Base-by-base conservation (phyloP, 73 alveolate genomes). In the Tetrahymena elliotti region DNA sequence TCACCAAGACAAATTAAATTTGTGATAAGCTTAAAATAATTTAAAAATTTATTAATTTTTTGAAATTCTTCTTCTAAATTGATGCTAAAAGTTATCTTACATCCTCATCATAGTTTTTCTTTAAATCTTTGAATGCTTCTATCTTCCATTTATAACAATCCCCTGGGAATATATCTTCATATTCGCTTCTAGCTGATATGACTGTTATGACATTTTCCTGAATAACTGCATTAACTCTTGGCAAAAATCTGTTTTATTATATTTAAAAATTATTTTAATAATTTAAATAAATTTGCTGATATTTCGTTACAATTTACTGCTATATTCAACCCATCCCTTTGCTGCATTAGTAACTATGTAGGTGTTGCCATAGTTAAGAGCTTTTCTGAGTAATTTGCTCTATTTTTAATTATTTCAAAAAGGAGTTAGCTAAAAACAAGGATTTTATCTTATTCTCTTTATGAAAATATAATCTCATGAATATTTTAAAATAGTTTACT, bases 281-380 rank as follows among this genome's bases (percentile, higher is more conserved):
- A 68, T 27, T 68, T 1, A 68, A 24, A 6, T 68, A 68, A 68
- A 27, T 2, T 27, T 0, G 33, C 11, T n/a, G 16, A 2, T 68
- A 68, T 22, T 4, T 68, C 11, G 34, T 68, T 68, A 68, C 88
- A 68, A 31, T 24, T 68, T 68, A 36, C 88, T 68, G 20, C 96
- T 94, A 54, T 96, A 99, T 95, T 99, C 99, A 52, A 99, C 99
- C 99, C 99, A 99, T 39, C 99, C 99, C 82, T 98, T 95, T 93
- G 99, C 99, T 39, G 99, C 99, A 97, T 99, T 99, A 47, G 99
- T 99, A 34, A 99, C 98, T 93, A 98, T 98, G 96, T 96, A 98
- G 53, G 97, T 96, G 93, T 98, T 97, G 34, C 99, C 99, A 41
- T 93, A 88, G 52, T 93, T 94, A 24, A 96, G 38, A 16, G 97